Conservation (phyloP, 1,284 basidiomycete species). For the Lignosus rhinocerotis region DNA sequence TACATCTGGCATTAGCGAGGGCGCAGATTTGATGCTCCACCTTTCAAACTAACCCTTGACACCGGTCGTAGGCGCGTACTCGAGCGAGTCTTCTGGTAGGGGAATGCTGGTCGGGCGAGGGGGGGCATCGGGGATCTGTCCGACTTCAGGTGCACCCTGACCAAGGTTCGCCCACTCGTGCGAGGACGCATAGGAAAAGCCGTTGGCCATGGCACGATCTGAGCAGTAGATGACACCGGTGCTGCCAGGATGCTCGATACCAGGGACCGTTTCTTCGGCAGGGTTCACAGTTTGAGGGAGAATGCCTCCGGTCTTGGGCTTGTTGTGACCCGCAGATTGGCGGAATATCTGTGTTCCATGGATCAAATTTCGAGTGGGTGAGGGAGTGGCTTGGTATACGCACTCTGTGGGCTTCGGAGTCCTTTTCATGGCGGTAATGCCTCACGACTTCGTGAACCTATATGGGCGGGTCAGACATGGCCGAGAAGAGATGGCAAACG, state of each 20-base stretch:
- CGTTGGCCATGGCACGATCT: constrained; percentile 86
- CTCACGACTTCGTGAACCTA: constrained; percentile 39
- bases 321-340: constrained; percentile 68
- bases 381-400: constrained; percentile 4
- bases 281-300: constrained; percentile 71
- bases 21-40: constrained; percentile 14
- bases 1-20: constrained; percentile 17
- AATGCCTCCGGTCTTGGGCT: constrained; percentile 49
- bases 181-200: constrained; percentile 75
- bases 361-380: no score
- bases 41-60: constrained; percentile 61
- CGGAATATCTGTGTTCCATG: constrained; percentile 58
- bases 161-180: constrained; percentile 84
- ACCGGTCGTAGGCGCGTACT: constrained; percentile 93
- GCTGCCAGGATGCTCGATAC: constrained; percentile 76
- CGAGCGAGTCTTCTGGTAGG: constrained; percentile 74
- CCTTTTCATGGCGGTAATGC: constrained; percentile 63
- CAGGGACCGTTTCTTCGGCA: constrained; percentile 81
- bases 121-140: constrained; percentile 76
- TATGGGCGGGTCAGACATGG: constrained; percentile 29
- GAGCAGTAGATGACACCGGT: constrained; percentile 88
- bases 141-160: constrained; percentile 91
- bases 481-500: not conserved
- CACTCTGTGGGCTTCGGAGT: constrained; percentile 85
- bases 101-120: constrained; percentile 65